Base-by-base conservation (phyloP, 108 stramenopile species). In the Chaetoceros tenuissimus region DNA sequence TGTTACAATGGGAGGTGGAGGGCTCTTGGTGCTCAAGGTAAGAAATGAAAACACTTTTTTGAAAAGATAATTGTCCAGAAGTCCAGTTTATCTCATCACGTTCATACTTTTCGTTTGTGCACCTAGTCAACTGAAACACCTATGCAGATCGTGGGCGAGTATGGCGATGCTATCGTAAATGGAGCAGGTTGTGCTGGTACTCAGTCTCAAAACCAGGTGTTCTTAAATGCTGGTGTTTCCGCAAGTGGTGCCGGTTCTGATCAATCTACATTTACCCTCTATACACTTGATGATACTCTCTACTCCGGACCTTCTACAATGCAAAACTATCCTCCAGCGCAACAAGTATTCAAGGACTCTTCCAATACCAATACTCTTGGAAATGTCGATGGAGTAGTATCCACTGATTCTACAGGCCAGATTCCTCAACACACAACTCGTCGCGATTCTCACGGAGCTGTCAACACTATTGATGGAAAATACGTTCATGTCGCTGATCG, bases 401-500 rank as follows among this genome's bases (percentile, higher is more conserved):
- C 51, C 3, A n/a, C n/a, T n/a, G n/a, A n/a, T 40, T 13, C 34
- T 13, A 40, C 71, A 31, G 71, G 71, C 20, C 71, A 72, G 51
- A 23, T 63, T 44, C 71, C 71, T 17, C 34, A 55, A 21, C 7
- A 21, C 2, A 44, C 61, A 7, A 72, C 66, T 25, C 66, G 71
- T 27, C 71, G 66, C 24, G 64, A 71, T 56, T 51, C 70, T 3
- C 70, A 71, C 43, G 65, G 60, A 43, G 22, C 34, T 0, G 40
- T 22, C 19, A 31, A 0, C 1, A 67, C 66, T 1, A 18, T 26
- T 21, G 52, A 72, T 45, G 29, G 57, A n/a, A 66, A 66, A 34
- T 72, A 63, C 48, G 5, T 72, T 40, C 67, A 72, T 24, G 47
- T 63, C n/a, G 46, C 48, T 19, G 71, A 72, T 56, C 61, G 71